Base-by-base conservation (phyloP, 805 yeast species). In the Henningerozyma blattae region DNA sequence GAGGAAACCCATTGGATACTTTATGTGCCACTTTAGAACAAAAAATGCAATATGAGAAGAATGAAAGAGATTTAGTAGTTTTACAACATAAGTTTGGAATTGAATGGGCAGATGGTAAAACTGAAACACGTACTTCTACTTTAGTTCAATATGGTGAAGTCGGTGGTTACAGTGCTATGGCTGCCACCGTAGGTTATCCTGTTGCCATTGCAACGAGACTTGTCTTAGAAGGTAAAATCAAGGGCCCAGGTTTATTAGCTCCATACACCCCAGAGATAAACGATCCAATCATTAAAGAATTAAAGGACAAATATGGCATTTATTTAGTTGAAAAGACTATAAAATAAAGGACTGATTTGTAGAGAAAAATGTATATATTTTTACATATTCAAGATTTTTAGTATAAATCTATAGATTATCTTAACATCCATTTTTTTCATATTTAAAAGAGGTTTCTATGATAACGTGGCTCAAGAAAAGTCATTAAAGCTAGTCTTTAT, bases 31-130 rank as follows among this genome's bases (percentile, higher is more conserved):
- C 95, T 44, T 73, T 91, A 48, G 97, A 91, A 70, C 76, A 80
- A 50, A 70, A 82, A 69, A 84, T 91, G 95, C 96, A 89, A 70
- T 87, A 82, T 62, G 95, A 76, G 61, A 78, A 79, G 55, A 89
- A 83, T 45, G 98, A 91, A 72, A 81, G 95, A 62, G 98, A 91
- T 62, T 67, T 89, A 61, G 95, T 91, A 45, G 75, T 81, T 52
- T 72, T 91, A 56, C 98, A 91, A 70, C 98, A 91, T 74, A 89
- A 87, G 71, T 91, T 91, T 54, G 96, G 94, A 49, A 85, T 91
- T 48, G 91, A 82, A 65, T 84, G 94, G 89, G 86, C 89, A 36
- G 91, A 91, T 53, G 97, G 97, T 47, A 61, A 75, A 45, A 73
- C 70, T 36, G 97, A 91, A 67, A 72, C 79, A 42, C 86, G 97